phyloP scores from a whole-genome alignment of 2,329 filamentous ascomycete genomes.

The Esteya vermicola region DNA sequence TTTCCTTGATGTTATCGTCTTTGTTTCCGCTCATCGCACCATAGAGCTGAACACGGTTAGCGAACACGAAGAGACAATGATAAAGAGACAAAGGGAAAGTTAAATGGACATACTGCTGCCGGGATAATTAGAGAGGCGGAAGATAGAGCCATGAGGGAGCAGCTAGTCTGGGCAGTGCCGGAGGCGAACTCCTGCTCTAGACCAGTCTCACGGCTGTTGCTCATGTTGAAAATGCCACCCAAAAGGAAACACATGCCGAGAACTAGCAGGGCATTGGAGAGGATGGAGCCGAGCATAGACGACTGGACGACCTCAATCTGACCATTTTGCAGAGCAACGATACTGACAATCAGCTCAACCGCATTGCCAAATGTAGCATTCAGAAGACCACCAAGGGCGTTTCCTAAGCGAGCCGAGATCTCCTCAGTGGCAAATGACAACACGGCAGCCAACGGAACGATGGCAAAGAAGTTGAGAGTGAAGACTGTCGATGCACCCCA shows the following conservation, averaged over 20 bases:
- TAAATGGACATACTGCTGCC: constrained; percentile 43
- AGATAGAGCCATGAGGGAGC: constrained; percentile 60
- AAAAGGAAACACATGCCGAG: constrained; percentile 81
- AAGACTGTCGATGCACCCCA: constrained; percentile 59
- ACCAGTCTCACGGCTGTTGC: constrained; percentile 38
- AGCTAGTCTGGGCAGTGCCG: constrained; percentile 64
- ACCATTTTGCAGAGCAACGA: constrained; percentile 70
- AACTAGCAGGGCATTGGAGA: constrained; percentile 80
- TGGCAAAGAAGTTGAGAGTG: constrained; percentile 68
- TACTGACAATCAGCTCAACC: constrained; percentile 72
- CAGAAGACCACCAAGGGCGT: constrained; percentile 58
- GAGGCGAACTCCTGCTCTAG: constrained; percentile 60
- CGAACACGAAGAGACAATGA: neutral
- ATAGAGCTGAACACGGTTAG: constrained; percentile 36
- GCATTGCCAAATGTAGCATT: constrained; percentile 72
- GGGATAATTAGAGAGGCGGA: constrained; percentile 69
- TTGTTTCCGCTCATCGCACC: constrained; percentile 38
- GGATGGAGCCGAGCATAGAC: constrained; percentile 78
- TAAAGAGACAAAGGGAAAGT: neutral
- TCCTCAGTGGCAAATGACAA: constrained; percentile 76
- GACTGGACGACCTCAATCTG: constrained; percentile 88
- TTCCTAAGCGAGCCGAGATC: constrained; percentile 56
- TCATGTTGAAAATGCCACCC: constrained; percentile 52
- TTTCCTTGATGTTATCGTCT: constrained; percentile 24
- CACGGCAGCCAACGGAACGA: constrained; percentile 77